Evolutionary conservation across 2,329 filamentous ascomycete genomes (phyloP), one percentile per base, ranked within the genome.

Genomic region (Cladorrhinum sp.): DNA sequence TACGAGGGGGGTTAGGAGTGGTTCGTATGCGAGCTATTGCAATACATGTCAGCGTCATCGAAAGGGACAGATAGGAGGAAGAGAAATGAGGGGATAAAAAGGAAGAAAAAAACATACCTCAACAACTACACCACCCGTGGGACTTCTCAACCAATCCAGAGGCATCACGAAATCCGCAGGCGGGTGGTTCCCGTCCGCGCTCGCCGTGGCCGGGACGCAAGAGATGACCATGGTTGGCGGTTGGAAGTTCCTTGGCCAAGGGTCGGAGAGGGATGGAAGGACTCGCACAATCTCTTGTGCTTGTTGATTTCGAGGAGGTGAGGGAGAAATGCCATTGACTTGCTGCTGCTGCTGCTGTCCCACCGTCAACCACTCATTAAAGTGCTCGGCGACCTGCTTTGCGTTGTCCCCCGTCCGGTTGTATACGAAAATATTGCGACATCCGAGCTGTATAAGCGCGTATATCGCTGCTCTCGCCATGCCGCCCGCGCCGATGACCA

Each of bases 391-490:
- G 0, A 92, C 81, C 18, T 78, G 80, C 55, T 84, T 77, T 0
- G 88, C 88, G 55, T 85, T 86, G 23, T 78, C 74, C 16, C 78
- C 67, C 0, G 88, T 91, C 24, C 89, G 80, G 68, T 92, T 92
- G 71, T 83, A 86, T 42, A 92, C 81, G 66, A 90, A 89, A 21
- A 92, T 86, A 62, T 88, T 87, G 30, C 85, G 83, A 60, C 90
- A 90, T 7, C 89, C 89, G 2, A 92, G 78, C 66, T 88, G 87
- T 28, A 91, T 80, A 73, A 92, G 81, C 2, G 89, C 87, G 67
- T 92, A 92, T 26, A 91, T 83, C 18, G 88, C 87, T 2, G 89
- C 87, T 62, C 89, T 81, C 5, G 88, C 89, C 87, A 91, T 91
- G 23, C 89, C 89, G 36, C 85, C 85, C 3, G 85, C 85, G 16